Conservation (phyloP, 2,329 filamentous ascomycete species). For the Venturia aucupariae region DNA sequence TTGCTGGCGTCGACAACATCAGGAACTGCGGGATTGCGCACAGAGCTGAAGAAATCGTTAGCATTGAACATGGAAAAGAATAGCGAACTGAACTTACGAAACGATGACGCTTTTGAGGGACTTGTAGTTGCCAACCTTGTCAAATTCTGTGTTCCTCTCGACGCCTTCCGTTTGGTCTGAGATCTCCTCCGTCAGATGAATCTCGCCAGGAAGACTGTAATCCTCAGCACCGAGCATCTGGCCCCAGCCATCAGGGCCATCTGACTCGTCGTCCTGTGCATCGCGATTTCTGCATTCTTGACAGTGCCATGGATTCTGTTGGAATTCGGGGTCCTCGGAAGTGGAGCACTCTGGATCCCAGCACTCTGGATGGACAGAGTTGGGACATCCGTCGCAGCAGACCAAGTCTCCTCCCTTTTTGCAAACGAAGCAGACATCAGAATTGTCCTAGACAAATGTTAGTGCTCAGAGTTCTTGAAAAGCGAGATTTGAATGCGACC, state of each 20-base stretch:
- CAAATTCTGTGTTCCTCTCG: background rate
- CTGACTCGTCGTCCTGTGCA: background rate
- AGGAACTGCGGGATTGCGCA: slow-evolving; percentile 35
- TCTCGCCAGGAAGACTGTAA: slow-evolving; percentile 1
- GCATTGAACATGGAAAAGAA: slow-evolving; percentile 15
- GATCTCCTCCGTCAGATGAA: background rate
- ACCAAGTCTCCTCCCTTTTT: slow-evolving; percentile 74
- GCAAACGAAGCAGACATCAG: slow-evolving; percentile 82
- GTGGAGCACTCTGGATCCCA: slow-evolving; percentile 58
- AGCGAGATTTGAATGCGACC: background rate
- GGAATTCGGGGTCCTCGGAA: slow-evolving; percentile 8
- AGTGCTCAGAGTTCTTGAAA: slow-evolving; percentile 38
- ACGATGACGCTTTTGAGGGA: background rate
- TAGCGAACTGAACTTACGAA: background rate
- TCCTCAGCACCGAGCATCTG: slow-evolving; percentile 3
- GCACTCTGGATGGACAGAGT: slow-evolving; percentile 84
- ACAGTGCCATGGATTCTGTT: slow-evolving; percentile 12
- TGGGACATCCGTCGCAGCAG: slow-evolving; percentile 86
- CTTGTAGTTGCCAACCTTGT: slow-evolving; percentile 4
- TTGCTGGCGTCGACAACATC: slow-evolving; percentile 51
- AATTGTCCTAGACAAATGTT: slow-evolving; percentile 28
- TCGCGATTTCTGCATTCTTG: slow-evolving; percentile 10
- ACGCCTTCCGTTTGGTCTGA: background rate
- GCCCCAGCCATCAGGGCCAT: background rate
- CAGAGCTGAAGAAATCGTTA: slow-evolving; percentile 27